Evolutionary conservation across 768 basidiomycete genomes (phyloP), one percentile per base, ranked within the genome.

Genomic region (Suillus placidus): DNA sequence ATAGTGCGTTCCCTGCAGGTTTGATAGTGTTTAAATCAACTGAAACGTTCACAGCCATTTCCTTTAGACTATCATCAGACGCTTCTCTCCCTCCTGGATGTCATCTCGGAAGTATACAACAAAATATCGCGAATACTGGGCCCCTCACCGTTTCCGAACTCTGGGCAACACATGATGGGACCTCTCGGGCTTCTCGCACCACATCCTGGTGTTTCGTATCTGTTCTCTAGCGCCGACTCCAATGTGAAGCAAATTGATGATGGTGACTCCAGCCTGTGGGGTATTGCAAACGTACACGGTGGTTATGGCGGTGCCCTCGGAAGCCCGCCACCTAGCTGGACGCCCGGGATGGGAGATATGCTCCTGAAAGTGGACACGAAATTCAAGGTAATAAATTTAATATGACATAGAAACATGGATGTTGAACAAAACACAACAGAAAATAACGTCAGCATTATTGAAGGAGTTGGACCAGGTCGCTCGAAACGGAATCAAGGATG

Each of bases 1-100:
- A 86, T 92, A 73, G 93, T 93, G 67, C 69, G 87, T 80, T 4
- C 64, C n/a, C 66, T 54, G 26, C 12, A 40, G 10, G 62, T 10
- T 64, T 23, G 47, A 40, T 57, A n/a, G 23, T 30, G 40, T 32
- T 47, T 26, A 32, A 30, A 64, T 34, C 37, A 13, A 67, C 54
- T 67, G 60, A 61, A 65, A 42, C 34, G 37, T 62, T 12, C 61
- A 61, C 68, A 95, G 94, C 91, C 94, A n/a, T 96, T 95, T 77
- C 81, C 89, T 3, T 76, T 96, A 63, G 94, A 96, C 76, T 96
- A 97, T 73, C 90, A 93, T 69, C 91, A 96, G 78, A 92, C 92
- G 12, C 85, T 95, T 42, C 86, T 94, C 62, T 93, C 94, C 40
- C 87, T 95, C 34, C 88, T 95, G 62, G 95, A 96, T 73, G 91